phyloP scores from a whole-genome alignment of 1,284 basidiomycete genomes.

The Phellopilus nigrolimitatus region DNA sequence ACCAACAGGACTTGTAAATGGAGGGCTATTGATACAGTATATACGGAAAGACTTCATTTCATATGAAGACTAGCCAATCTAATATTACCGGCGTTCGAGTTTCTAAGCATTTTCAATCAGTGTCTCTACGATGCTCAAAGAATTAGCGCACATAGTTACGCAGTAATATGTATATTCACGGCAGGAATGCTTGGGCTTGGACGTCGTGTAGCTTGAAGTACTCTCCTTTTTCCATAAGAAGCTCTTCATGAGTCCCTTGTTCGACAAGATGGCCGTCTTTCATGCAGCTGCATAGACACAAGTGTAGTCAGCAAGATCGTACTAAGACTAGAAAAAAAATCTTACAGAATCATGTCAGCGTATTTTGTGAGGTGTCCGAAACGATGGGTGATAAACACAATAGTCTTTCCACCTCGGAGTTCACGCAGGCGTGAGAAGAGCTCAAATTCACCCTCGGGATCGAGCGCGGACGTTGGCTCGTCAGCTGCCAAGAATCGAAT shows the following conservation, averaged over 20 bases:
- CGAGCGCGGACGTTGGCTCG: constrained; percentile 36
- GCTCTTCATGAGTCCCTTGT: constrained; percentile 46
- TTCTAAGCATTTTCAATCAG: no score
- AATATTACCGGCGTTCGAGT: no score
- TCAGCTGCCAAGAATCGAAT: constrained; percentile 37
- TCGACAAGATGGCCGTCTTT: constrained; percentile 52
- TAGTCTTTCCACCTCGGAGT: constrained; percentile 30
- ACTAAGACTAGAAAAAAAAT: not conserved
- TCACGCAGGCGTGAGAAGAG: constrained; percentile 31
- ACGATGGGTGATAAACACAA: constrained; percentile 37
- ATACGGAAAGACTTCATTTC: no score
- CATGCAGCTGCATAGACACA: constrained; percentile 47
- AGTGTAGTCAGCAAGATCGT: not conserved
- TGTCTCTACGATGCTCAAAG: no score
- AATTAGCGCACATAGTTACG: no score
- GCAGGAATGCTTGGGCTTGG: constrained; percentile 54
- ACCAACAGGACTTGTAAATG: no score
- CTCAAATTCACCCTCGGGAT: constrained; percentile 34
- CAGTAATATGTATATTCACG: no score
- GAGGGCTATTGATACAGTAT: no score
- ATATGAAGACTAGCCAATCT: no score
- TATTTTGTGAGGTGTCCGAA: constrained; percentile 32
- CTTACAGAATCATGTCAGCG: constrained; percentile 40
- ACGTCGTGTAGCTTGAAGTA: constrained; percentile 53
- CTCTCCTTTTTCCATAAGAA: constrained; percentile 43